Evolutionary conservation across 495 filamentous ascomycete genomes (phyloP), one percentile per base, ranked within the genome.

Genomic region (Evansstolkia leycettana): DNA sequence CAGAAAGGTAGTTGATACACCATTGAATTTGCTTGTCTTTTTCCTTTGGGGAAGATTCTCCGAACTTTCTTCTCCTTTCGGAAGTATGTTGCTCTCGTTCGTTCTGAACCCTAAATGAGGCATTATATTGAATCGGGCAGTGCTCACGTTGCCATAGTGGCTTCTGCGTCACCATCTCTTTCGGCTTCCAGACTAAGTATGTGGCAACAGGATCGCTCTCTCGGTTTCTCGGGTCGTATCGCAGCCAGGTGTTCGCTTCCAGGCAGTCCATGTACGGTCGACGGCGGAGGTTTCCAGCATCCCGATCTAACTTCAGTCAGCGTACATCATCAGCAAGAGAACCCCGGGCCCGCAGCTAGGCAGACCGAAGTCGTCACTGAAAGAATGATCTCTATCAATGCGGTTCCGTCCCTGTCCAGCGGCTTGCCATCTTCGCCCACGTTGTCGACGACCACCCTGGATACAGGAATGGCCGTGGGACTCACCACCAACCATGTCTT

Each of bases 331-430:
- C 17, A 6, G 5, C 3, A 17, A 19, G 17, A n/a, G 30, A 33
- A 17, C 5, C 4, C 15, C 14, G 30, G 17, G n/a, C 5, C 5
- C 11, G 10, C 30, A 19, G 4, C 5, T 3, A 33, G 17, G 30
- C 6, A 17, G 5, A 5, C 13, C 13, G 17, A 8, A 17, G 29
- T 33, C 24, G 34, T 19, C 23, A 33, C 28, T 15, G 11, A 12
- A 29, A 37, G 19, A 7, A 41, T 45, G 42, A 20, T 34, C 13
- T 25, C 42, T 10, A 30, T 32, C 8, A 34, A 19, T 28, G 36
- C 34, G 19, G 43, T 49, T 8, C 50, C 50, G 32, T 53, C 50
- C 19, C 33, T 53, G 26, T 45, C 40, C 7, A 46, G 37, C 24
- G 50, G 34, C 18, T 47, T 45, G 34, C 42, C 37, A 1, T 44